Percentiles rank a stretch among this genome's conserved stretches.
phyloP scores from a whole-genome alignment of 441 rosid genomes.

The Aleurites moluccanus region DNA sequence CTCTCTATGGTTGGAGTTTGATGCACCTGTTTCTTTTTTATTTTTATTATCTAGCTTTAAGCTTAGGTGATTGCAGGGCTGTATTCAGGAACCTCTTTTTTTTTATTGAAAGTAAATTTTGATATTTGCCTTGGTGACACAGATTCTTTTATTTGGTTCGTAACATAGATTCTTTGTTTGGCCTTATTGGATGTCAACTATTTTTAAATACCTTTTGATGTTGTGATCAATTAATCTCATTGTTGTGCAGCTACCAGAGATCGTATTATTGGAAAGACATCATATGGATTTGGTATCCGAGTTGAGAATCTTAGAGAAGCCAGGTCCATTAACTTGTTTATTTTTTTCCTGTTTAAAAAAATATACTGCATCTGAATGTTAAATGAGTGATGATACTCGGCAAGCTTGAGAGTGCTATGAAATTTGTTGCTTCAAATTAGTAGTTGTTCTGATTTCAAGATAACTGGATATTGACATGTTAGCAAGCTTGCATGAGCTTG shows the following conservation, averaged over 20 bases:
- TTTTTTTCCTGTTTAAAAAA: neutral
- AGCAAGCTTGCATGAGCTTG: conserved; percentile 4
- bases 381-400: neutral
- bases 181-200: neutral
- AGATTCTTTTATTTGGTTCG: neutral
- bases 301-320: conserved; percentile 84
- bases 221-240: neutral
- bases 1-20: neutral
- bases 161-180: neutral
- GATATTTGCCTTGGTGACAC: neutral
- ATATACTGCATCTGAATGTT: neutral
- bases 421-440: neutral
- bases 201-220: neutral
- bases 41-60: neutral
- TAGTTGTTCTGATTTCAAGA: neutral
- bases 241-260: conserved; percentile 67
- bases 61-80: neutral
- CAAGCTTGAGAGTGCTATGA: neutral
- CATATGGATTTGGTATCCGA: conserved; percentile 72
- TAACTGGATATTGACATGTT: neutral
- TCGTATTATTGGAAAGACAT: conserved; percentile 45
- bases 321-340: conserved; percentile 44
- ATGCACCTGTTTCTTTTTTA: neutral
- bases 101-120: neutral
- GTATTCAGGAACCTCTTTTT: neutral